Evolutionary conservation across 805 yeast genomes (phyloP), one percentile per base, ranked within the genome.

Genomic region (Brettanomyces anomalus): DNA sequence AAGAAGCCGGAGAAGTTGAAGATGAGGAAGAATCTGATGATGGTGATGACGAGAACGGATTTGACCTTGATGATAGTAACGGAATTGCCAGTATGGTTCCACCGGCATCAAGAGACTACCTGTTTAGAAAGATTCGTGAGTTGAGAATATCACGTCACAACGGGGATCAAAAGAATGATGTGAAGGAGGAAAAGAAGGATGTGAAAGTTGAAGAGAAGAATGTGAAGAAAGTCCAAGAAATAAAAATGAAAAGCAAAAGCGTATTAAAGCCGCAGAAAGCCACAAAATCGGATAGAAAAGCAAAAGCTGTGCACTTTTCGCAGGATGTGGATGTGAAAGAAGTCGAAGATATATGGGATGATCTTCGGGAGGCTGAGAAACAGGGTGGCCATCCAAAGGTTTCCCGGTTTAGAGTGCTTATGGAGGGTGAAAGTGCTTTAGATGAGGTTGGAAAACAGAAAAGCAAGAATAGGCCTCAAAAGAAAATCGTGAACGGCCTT

Each of bases 281-380:
- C n/a, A n/a, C n/a, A n/a, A n/a, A n/a, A n/a, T n/a, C n/a, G n/a
- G n/a, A n/a, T n/a, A 15, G 34, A 24, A 5, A 11, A 20, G n/a
- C 20, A 36, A 17, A 45, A 41, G 19, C 3, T 40, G 86, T 81
- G 8, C 58, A 70, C 15, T 81, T 81, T 60, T 67, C 79, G 0
- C 66, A 67, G 1, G 62, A 62, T 2, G 64, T 78, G 28, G 74
- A 78, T 37, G 71, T 82, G 10, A 79, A 78, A 47, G 78, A 77
- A 44, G 68, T 81, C 39, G 82, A 76, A 39, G 74, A 77, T 48
- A 65, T 77, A 3, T 76, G 80, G 53, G 69, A 68, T 26, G 68
- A 68, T 32, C 52, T 76, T 46, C 45, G 56, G 39, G 48, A 69
- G 58, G 46, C 60, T 1, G 56, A 53, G 35, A 33, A 24, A 11